A percentile compares a stretch with the other conserved stretches of the same genome.
These are phyloP conservation scores for Neolentinus lepideus DNA, from an alignment of 1,284 basidiomycete species.

Conservation along the genomic window DNA sequence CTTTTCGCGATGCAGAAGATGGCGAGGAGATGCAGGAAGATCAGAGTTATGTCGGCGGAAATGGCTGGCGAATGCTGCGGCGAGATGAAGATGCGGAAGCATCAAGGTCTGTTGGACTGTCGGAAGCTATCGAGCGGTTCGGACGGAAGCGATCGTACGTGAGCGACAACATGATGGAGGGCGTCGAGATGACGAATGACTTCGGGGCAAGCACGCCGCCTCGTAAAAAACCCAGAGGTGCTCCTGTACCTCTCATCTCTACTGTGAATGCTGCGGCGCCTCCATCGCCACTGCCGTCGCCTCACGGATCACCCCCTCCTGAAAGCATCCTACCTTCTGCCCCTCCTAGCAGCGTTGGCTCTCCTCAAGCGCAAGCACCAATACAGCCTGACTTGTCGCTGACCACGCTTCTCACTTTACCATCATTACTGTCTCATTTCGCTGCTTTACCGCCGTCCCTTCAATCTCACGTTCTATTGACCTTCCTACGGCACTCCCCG, in stretches of 20 bases:
- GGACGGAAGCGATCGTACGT: conserved; percentile 70
- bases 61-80: conserved; percentile 68
- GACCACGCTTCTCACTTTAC: conserved; percentile 73
- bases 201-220: conserved; percentile 49
- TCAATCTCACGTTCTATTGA: conserved; percentile 82
- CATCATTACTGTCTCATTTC: conserved; percentile 71
- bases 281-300: conserved; percentile 75
- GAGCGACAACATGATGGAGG: conserved; percentile 69
- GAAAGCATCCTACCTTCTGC: conserved; percentile 71
- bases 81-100: conserved; percentile 48
- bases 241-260: conserved; percentile 46
- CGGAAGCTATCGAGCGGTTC: conserved; percentile 75
- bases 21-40: conserved; percentile 66
- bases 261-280: conserved; percentile 66
- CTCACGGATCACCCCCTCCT: conserved; percentile 72
- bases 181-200: conserved; percentile 52
- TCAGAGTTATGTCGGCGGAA: conserved; percentile 56
- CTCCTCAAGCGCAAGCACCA: conserved; percentile 58
- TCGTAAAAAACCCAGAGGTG: conserved; percentile 66
- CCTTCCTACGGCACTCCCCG: conserved; percentile 77
- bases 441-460: conserved; percentile 60
- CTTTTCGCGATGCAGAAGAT: conserved; percentile 61
- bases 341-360: conserved; percentile 65
- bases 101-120: conserved; percentile 50
- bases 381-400: conserved; percentile 73